Base-by-base conservation (phyloP, 1,284 basidiomycete species). In the Xerocomus amazonicus region DNA sequence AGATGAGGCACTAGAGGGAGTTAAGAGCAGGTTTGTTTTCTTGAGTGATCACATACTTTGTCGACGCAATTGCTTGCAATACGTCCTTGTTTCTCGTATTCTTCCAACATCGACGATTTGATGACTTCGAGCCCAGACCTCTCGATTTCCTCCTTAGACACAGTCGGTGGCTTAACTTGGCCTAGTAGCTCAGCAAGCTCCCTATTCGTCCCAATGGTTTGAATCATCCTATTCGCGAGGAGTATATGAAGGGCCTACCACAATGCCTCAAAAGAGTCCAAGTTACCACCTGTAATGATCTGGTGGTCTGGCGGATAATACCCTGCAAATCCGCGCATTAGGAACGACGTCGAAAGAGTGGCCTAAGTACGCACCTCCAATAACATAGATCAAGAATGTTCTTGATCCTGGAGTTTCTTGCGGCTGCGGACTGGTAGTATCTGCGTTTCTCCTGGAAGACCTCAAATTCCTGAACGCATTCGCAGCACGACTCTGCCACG, bases 251-350 rank as follows among this genome's bases (percentile, higher is more conserved):
- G 41, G 43, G 75, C 79, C 51, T 68, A 83, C 86, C 86, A 75
- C 48, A 90, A 62, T 49, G 84, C 83, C 61, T 90, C 87, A 65
- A 91, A 87, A 17, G 84, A 90, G 59, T 81, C 86, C 57, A 92
- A 70, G 29, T 83, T 79, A 54, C 84, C 81, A 27, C 87, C 87
- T 6, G 84, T 84, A 41, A 94, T 81, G 52, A 95, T 83, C 45
- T 82, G 87, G 64, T 94, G 91, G 54, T 89, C 83, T 19, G 87
- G 86, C 1, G 91, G 89, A 63, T 93, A 95, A 62, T 92, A 91
- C 16, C 90, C 91, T 81, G 58, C 34, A 44, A 32, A 32, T 19
- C 27, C 44, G 37, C 19, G 48, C 32, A 36, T 55, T 47, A 61
- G 40, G 34, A 48, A 48, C 10, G 31, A 48, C 14, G 3, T 13